Evolutionary conservation across 75 land plant genomes (phyloP), one percentile per base, ranked within the genome.

Genomic region (Pinus taeda): DNA sequence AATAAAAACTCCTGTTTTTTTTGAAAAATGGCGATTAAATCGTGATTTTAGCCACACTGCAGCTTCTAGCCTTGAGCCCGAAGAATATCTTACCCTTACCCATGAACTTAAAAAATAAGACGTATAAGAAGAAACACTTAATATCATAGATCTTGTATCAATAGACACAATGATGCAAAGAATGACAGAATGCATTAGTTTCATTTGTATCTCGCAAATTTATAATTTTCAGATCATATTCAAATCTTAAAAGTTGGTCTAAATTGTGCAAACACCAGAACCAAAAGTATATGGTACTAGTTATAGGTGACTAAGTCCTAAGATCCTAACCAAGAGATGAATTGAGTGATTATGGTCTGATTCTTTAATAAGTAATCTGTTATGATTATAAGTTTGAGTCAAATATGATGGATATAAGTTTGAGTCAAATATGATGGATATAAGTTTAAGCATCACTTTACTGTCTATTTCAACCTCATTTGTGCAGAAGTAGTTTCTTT

Each of bases 381-480:
- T 5, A 66, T 39, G 49, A 20, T 67, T 18, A 45, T 37, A 33
- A 36, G 20, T 67, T 20, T 67, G 20, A 67, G 39, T 67, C 20
- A 36, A 67, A 37, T 20, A 37, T 18, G 49, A 67, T 18, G 21
- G 39, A 33, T 33, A 45, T 37, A 33, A 36, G 20, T 67, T 20
- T 67, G 20, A 67, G 39, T 39, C 20, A 36, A 67, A 37, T 20
- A 37, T 18, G 49, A 67, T 18, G 21, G 39, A 33, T 33, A 26
- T 26, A 26, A 69, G 42, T 69, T 67, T 69, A 37, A 39, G 29
- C 37, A 15, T 13, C 42, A 42, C 71, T 42, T 39, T 42, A 69
- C 17, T 69, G 53, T 67, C 39, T 67, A 33, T 69, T 69, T 69
- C 71, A 69, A 42, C 18, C 42, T 45, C 45, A 69, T n/a, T 20